phyloP scores from a whole-genome alignment of 805 yeast genomes.

The Nakazawaea ambrosiae region DNA sequence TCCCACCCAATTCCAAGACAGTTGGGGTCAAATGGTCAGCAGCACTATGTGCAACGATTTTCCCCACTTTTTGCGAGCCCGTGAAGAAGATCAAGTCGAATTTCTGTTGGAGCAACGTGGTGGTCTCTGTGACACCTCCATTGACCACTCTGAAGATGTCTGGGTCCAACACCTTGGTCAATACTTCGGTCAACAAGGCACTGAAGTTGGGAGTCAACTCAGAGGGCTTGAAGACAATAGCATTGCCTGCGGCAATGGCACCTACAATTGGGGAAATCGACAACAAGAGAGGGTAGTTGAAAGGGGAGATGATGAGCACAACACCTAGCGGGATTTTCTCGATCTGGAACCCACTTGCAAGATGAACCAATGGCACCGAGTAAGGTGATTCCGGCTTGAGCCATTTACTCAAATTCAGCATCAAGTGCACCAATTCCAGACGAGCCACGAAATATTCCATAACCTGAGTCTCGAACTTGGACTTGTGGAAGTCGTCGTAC shows the following conservation, averaged over 20 bases:
- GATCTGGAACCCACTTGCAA: constrained; percentile 18
- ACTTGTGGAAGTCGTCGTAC: constrained; percentile 58
- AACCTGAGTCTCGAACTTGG: constrained; percentile 52
- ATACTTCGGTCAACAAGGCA: constrained; percentile 43
- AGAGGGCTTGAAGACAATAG: constrained; percentile 68
- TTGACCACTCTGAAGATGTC: constrained; percentile 56
- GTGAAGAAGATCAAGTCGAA: constrained; percentile 85
- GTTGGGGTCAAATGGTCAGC: constrained; percentile 81
- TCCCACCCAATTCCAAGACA: constrained; percentile 85
- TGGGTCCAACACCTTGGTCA: constrained; percentile 46
- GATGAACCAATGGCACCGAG: constrained; percentile 27
- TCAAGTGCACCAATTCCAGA: constrained; percentile 52
- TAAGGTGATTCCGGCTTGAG: constrained; percentile 39
- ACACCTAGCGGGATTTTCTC: constrained; percentile 52
- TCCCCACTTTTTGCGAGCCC: constrained; percentile 74
- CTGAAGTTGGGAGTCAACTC: constrained; percentile 66
- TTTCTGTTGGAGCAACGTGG: constrained; percentile 49
- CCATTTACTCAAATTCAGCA: constrained; percentile 57
- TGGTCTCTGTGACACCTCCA: constrained; percentile 64
- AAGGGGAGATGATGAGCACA: constrained; percentile 69
- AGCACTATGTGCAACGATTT: constrained; percentile 70
- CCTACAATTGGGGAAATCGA: constrained; percentile 62
- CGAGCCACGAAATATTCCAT: constrained; percentile 48
- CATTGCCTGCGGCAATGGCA: constrained; percentile 83
- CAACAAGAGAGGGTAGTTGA: constrained; percentile 71